phyloP scores from a whole-genome alignment of 2,329 filamentous ascomycete species.

The Beauveria rudraprayagi region DNA sequence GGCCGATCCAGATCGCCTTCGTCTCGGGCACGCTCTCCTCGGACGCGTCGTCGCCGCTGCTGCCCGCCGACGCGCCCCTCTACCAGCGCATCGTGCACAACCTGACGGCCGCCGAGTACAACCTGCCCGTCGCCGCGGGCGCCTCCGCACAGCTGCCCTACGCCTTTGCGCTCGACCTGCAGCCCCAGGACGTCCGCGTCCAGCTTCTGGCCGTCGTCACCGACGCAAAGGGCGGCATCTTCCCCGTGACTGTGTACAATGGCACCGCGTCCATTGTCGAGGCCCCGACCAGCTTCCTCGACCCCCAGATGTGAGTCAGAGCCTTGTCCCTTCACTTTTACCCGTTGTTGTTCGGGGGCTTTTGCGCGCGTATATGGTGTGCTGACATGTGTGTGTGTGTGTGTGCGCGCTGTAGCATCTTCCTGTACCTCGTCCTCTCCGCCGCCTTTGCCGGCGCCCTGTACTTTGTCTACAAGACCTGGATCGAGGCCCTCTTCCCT shows the following conservation, averaged over 20 bases:
- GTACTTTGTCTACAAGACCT: slow-evolving; percentile 98
- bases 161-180: slow-evolving; percentile 82
- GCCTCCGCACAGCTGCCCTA: slow-evolving; percentile 71
- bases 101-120: slow-evolving; percentile 69
- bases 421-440: slow-evolving; percentile 89
- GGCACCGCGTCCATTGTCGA: slow-evolving; percentile 82
- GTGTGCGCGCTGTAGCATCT: slow-evolving; percentile 56
- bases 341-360: too few relatives aligned
- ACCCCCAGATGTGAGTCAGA: slow-evolving; percentile 82
- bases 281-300: slow-evolving; percentile 81
- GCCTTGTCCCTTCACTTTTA: background rate
- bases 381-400: background rate
- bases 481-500: slow-evolving; percentile 93
- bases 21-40: slow-evolving; percentile 65
- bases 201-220: slow-evolving; percentile 68
- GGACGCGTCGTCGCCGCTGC: slow-evolving; percentile 44
- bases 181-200: slow-evolving; percentile 79
- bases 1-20: slow-evolving; percentile 66
- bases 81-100: slow-evolving; percentile 65
- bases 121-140: slow-evolving; percentile 65
- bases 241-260: slow-evolving; percentile 73
- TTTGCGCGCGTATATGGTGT: background rate
- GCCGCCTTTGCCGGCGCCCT: slow-evolving; percentile 69
- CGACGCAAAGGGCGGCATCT: slow-evolving; percentile 58
- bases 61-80: slow-evolving; percentile 36